Evolutionary conservation across 2,329 filamentous ascomycete species (phyloP).

Genomic region (Penicillium aurantiogriseum): DNA sequence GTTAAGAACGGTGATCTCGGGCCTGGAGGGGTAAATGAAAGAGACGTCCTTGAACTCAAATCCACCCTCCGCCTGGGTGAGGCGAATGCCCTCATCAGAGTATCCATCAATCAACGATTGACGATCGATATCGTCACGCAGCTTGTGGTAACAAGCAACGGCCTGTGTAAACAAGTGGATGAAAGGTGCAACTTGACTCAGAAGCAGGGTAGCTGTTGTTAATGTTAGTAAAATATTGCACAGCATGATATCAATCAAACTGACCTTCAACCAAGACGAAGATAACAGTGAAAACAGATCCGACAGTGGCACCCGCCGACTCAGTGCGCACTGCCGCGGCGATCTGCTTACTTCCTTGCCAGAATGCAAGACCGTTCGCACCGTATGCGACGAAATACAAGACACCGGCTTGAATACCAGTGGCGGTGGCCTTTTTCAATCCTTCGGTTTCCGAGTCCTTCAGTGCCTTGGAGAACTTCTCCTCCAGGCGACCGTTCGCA

Average conservation of each 20-base stretch:
- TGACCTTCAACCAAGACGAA: slow-evolving; percentile 41
- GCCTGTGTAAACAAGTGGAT: slow-evolving; percentile 51
- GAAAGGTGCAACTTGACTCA: slow-evolving; percentile 42
- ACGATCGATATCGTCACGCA: slow-evolving; percentile 59
- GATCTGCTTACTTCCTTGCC: slow-evolving; percentile 62
- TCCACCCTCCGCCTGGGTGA: slow-evolving; percentile 27
- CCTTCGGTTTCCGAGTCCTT: slow-evolving; percentile 52
- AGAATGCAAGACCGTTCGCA: slow-evolving; percentile 66
- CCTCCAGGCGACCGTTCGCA: slow-evolving; percentile 58
- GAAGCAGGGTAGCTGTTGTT: slow-evolving; percentile 34
- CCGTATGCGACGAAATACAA: slow-evolving; percentile 68
- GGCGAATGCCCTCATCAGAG: slow-evolving; percentile 19
- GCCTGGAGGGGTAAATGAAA: slow-evolving; percentile 35
- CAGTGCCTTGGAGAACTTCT: slow-evolving; percentile 57
- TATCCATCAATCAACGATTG: slow-evolving; percentile 47
- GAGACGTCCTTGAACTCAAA: slow-evolving; percentile 39
- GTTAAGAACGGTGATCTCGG: slow-evolving; percentile 30
- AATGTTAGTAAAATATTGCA: slow-evolving; percentile 10
- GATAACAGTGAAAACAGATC: slow-evolving; percentile 40
- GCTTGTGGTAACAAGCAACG: slow-evolving; percentile 56
- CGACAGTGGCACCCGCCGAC: slow-evolving; percentile 30
- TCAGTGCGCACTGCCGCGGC: slow-evolving; percentile 33
- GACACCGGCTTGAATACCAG: slow-evolving; percentile 59
- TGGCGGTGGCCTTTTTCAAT: slow-evolving; percentile 57
- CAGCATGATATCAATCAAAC: neutral